Base-by-base conservation (phyloP, 108 stramenopile species). In the Skeletonema costatum region DNA sequence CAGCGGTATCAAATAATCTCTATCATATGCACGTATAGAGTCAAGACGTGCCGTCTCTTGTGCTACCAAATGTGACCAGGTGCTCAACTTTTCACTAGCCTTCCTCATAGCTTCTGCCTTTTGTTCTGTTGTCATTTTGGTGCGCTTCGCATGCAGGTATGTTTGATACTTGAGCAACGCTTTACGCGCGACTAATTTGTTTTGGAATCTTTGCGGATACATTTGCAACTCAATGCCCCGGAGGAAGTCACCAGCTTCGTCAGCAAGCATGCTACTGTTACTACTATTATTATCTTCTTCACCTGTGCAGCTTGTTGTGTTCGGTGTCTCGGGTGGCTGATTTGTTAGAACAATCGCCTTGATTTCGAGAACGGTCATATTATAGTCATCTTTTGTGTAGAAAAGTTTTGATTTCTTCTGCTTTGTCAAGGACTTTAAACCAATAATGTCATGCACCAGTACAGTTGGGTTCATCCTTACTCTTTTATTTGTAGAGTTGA, bases 31-130 rank as follows among this genome's bases (percentile, higher is more conserved):
- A n/a, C 64, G 63, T 3, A 66, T 32, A 10, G 64, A 74, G 35
- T 56, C 64, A 6, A 41, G 33, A 0, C 64, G 46, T 2, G 73
- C 73, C 16, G 73, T 58, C 50, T 74, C 73, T 14, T 38, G n/a
- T 38, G 73, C 73, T 48, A 74, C 73, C 56, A 36, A 31, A 16
- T 32, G n/a, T 58, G 73, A 66, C 73, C 73, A 74, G 21, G n/a
- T 29, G 53, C 65, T 74, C 64, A 74, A 41, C 64, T 74, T 74
- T 11, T 32, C 19, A 31, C 73, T 66, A n/a, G 63, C 51, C 4
- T n/a, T 50, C 29, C 42, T 62, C 73, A 74, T 42, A 29, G 64
- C 62, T 6, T 30, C 2, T 16, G 39, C 25, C 17, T 53, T 66
- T 39, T 74, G 46, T 36, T 50, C 50, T 0, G 35, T 33, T 25